Base-by-base conservation (phyloP, 768 basidiomycete genomes). In the Botryobasidium botryosum region DNA sequence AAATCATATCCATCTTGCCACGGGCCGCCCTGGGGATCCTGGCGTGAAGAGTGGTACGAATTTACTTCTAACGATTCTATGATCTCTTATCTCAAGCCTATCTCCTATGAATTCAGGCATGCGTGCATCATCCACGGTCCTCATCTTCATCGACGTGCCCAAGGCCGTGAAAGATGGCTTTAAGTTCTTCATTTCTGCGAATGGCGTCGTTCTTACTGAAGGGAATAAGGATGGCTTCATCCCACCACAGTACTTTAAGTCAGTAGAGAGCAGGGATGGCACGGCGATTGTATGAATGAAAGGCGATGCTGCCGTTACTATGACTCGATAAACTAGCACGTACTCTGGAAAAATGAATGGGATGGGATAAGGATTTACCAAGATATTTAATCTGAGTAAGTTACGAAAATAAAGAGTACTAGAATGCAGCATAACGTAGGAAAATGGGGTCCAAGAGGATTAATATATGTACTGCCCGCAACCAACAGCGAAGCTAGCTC, bases 1-100 rank as follows among this genome's bases (percentile, higher is more conserved):
- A 21, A 92, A 90, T 55, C 90, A 96, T 55, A 81, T 97, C 31
- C 92, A 99, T 59, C 67, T 94, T 12, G 90, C 91, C 0, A 81
- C 88, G 57, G 78, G 81, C 28, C 62, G 83, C 3, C 64, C 68
- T 2, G 74, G 75, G 1, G 62, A 75, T 12, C 41, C 57, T 2
- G 69, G 71, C 4, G 75, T 84, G 39, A 71, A 79, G 43, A 88
- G 84, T 51, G 86, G 88, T 85, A 46, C 21, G 75, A 53, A 1
- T 4, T 18, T 15, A 32, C 15, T 13, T 15, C 40, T 40, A 25
- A 24, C n/a, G n/a, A n/a, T n/a, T n/a, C n/a, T 39, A 13, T 39
- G 12, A 12, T 12, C 13, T 13, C 37, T 24, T 13, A 13, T 12
- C 37, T 12, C 12, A 13, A 12, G 12, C 10, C 12, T 12, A 13